A percentile compares a stretch with the other conserved stretches of the same genome.
phyloP scores from a whole-genome alignment of 2,329 filamentous ascomycete genomes.

The Arthrobotrys conoides region DNA sequence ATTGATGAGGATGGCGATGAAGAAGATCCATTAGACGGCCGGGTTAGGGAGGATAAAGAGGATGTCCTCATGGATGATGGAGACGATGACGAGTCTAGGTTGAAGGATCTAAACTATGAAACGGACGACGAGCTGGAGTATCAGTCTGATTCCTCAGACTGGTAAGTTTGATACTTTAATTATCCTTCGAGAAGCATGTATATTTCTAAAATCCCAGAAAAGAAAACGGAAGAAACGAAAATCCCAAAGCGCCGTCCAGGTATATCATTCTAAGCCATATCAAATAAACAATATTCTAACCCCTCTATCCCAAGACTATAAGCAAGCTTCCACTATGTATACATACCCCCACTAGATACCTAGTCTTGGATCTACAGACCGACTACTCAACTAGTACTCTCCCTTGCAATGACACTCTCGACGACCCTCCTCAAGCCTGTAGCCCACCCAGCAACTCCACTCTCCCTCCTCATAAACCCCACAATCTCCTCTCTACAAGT shows the following conservation, averaged over 20 bases:
- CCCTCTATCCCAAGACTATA: not conserved
- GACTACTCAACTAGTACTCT: not conserved
- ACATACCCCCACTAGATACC: too few relatives aligned
- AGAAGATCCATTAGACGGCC: too few relatives aligned
- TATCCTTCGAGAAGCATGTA: not conserved
- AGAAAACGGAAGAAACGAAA: not conserved
- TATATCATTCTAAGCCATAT: not conserved
- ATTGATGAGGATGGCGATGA: too few relatives aligned
- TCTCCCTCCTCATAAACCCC: conserved; percentile 63
- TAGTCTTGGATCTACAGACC: too few relatives aligned
- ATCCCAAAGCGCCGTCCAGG: conserved; percentile 6
- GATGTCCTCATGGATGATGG: too few relatives aligned
- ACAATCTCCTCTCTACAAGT: conserved; percentile 62
- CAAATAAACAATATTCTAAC: not conserved
- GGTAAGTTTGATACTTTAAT: too few relatives aligned
- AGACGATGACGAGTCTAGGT: not conserved
- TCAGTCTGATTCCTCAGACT: too few relatives aligned
- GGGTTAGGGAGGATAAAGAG: too few relatives aligned
- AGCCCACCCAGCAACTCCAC: conserved; percentile 64
- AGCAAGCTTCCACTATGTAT: not conserved
- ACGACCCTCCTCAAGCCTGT: conserved; percentile 62
- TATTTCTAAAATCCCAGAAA: not conserved
- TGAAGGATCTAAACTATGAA: too few relatives aligned
- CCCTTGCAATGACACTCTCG: conserved; percentile 57
- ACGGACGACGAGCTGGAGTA: not conserved